phyloP scores from a whole-genome alignment of 2,329 filamentous ascomycete genomes.

The Xylaria sp. region DNA sequence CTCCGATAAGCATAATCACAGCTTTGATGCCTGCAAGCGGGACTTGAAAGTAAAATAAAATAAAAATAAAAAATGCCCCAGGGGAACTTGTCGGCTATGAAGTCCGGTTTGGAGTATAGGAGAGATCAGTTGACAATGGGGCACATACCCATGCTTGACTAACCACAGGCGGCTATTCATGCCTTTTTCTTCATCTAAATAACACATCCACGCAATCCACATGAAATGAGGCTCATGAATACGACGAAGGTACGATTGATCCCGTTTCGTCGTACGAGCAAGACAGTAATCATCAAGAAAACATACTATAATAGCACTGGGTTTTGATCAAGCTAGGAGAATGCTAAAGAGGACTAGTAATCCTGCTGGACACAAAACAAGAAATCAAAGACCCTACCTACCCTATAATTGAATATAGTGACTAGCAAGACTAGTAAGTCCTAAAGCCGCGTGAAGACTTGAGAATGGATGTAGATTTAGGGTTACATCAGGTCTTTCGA shows the following conservation, averaged over 20 bases:
- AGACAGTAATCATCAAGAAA: neutral
- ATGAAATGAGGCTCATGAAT: constrained; percentile 30
- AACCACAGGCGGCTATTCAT: constrained; percentile 35
- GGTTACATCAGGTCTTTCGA: too few species aligned
- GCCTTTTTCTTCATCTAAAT: constrained; percentile 38
- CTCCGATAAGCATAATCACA: constrained; percentile 38
- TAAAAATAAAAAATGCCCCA: constrained; percentile 11
- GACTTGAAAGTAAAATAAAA: constrained; percentile 25
- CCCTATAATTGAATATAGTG: neutral
- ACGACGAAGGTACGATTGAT: constrained; percentile 22
- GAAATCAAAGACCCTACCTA: neutral
- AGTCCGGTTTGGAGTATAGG: constrained; percentile 44
- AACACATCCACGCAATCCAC: constrained; percentile 25
- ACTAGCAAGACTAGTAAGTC: neutral
- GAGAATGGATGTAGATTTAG: neutral
- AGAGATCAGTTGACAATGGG: constrained; percentile 41
- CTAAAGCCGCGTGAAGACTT: neutral
- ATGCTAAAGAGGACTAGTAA: neutral
- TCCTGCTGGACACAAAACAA: neutral
- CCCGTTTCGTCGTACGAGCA: constrained; percentile 20
- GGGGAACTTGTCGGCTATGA: constrained; percentile 39
- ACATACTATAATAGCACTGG: neutral
- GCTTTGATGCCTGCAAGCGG: constrained; percentile 40
- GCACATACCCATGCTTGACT: constrained; percentile 38
- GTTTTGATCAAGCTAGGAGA: constrained; percentile 24